Evolutionary conservation across 129 eudicot genomes (phyloP).

Genomic region (Centella asiatica): DNA sequence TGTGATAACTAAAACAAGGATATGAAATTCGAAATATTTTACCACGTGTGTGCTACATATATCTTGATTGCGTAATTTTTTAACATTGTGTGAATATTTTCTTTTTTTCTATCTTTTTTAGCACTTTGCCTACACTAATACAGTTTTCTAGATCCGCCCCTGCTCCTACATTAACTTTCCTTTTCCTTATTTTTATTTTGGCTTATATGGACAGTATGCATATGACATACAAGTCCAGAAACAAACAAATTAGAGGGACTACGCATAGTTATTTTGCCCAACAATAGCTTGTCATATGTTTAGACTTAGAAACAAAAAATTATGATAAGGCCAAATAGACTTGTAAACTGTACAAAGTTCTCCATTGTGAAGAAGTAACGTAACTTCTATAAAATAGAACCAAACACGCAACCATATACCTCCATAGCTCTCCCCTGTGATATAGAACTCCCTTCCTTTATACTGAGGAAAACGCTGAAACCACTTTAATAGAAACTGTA

Average conservation of each 20-base stretch:
- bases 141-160: too few species aligned
- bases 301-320: not conserved
- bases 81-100: too few species aligned
- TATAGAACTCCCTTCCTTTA: constrained; percentile 83
- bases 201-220: not conserved
- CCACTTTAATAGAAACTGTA: constrained; percentile 72
- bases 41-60: too few species aligned
- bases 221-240: too few species aligned
- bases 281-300: not conserved
- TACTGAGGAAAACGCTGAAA: constrained; percentile 86
- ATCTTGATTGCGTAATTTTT: too few species aligned
- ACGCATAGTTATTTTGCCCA: too few species aligned
- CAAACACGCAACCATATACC: constrained; percentile 32
- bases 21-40: too few species aligned
- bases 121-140: too few species aligned
- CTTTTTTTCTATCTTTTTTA: too few species aligned
- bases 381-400: not conserved
- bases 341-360: not conserved
- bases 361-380: not conserved
- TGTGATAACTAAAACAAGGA: too few species aligned
- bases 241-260: too few species aligned
- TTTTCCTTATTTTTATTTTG: not conserved
- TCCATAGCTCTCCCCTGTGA: constrained; percentile 93
- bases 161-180: too few species aligned
- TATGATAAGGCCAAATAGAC: not conserved